Conservation (phyloP, 2,329 filamentous ascomycete species). For the Stachybotrys chartarum region DNA sequence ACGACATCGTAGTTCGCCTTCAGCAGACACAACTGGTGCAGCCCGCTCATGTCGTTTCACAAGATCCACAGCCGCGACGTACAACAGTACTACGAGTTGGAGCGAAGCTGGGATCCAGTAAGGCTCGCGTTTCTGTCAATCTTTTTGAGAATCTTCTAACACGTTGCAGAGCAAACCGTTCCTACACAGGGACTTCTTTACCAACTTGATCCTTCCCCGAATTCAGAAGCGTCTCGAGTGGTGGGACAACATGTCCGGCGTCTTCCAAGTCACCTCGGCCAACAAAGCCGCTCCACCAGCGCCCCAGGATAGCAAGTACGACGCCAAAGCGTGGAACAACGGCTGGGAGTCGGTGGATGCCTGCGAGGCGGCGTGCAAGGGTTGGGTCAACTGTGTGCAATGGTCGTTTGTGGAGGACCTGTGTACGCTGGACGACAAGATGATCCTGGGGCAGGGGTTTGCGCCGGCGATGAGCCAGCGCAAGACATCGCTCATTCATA, state of each 20-base stretch:
- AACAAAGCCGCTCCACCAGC: slow-evolving; percentile 8
- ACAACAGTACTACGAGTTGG: slow-evolving; percentile 12
- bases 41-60: slow-evolving; percentile 15
- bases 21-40: slow-evolving; percentile 13
- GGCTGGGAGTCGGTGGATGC: slow-evolving; percentile 12
- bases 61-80: slow-evolving; percentile 16
- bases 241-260: slow-evolving; percentile 15
- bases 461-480: slow-evolving; percentile 14
- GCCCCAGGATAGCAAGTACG: slow-evolving; percentile 6
- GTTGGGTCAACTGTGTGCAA: slow-evolving; percentile 11
- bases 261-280: slow-evolving; percentile 12
- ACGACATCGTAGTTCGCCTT: slow-evolving; percentile 8
- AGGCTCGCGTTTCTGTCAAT: slow-evolving; percentile 1
- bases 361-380: slow-evolving; percentile 13
- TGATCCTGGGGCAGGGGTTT: slow-evolving; percentile 14
- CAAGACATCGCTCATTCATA: slow-evolving; percentile 14
- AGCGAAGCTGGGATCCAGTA: slow-evolving; percentile 13
- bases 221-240: slow-evolving; percentile 10
- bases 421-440: slow-evolving; percentile 16
- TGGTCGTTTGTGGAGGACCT: slow-evolving; percentile 16
- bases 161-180: slow-evolving; percentile 7
- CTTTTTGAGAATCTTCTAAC: not conserved
- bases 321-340: slow-evolving; percentile 9
- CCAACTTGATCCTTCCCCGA: slow-evolving; percentile 9
- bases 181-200: slow-evolving; percentile 15